These are phyloP conservation scores for Henckelia pumila DNA, from an alignment of 257 asterid genomes.

Conservation along the genomic window DNA sequence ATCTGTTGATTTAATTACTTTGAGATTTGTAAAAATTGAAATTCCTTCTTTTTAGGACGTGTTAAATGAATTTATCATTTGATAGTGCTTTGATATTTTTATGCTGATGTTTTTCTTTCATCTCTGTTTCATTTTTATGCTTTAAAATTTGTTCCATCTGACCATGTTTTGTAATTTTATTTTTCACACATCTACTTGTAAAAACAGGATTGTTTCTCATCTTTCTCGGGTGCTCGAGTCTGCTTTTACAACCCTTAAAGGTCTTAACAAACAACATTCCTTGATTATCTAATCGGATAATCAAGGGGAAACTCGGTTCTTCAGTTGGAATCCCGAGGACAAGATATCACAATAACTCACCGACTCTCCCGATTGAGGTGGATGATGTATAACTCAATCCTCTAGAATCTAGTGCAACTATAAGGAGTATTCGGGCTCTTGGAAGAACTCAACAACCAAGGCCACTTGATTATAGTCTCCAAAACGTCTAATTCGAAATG, in stretches of 20 bases:
- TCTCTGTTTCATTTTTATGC: constrained; percentile 7
- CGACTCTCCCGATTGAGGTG: too few species aligned
- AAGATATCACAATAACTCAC: too few species aligned
- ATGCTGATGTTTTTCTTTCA: neutral
- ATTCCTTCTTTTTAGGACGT: neutral
- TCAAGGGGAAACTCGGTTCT: too few species aligned
- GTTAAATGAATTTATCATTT: constrained; percentile 19
- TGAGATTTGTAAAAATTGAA: constrained; percentile 15
- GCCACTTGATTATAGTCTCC: too few species aligned
- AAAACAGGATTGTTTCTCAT: constrained; percentile 84
- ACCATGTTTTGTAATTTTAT: constrained; percentile 6
- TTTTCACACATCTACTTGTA: constrained; percentile 26
- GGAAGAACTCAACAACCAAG: too few species aligned
- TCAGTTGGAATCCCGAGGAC: too few species aligned
- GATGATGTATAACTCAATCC: too few species aligned
- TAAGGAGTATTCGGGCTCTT: too few species aligned
- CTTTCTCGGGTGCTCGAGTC: constrained; percentile 94
- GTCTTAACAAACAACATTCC: constrained; percentile 96
- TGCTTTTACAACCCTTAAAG: constrained; percentile 95
- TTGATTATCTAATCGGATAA: too few species aligned
- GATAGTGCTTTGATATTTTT: constrained; percentile 23
- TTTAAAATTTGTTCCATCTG: neutral
- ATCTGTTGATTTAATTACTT: constrained; percentile 17
- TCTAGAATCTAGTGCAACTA: too few species aligned
- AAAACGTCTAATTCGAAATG: too few species aligned